Percentiles rank a stretch among this genome's conserved stretches.
These are phyloP conservation scores for Colletotrichum magnum DNA, from an alignment of 2,329 filamentous ascomycete genomes.

Conservation along the genomic window DNA sequence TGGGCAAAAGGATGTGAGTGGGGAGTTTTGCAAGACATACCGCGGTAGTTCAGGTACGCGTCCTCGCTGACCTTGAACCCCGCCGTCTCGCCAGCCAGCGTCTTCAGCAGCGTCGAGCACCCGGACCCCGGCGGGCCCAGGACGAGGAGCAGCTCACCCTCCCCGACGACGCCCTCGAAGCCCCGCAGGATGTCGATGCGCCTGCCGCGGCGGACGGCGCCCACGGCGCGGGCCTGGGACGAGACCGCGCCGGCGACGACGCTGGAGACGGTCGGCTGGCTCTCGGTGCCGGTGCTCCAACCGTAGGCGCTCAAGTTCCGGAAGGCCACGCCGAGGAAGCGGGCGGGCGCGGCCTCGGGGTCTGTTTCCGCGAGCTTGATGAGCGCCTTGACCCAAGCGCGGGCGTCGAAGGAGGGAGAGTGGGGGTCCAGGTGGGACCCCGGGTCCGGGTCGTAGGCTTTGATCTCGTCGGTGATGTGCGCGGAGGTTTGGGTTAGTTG, in stretches of 20 bases:
- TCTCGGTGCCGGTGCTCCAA: conserved; percentile 43
- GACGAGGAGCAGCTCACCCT: conserved; percentile 70
- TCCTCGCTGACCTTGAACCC: conserved; percentile 43
- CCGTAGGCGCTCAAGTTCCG: conserved; percentile 44
- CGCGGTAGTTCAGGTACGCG: conserved; percentile 41
- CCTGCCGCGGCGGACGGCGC: not conserved
- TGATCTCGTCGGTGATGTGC: not conserved
- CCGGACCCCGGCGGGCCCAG: conserved; percentile 67
- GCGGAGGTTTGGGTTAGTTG: conserved; percentile 2
- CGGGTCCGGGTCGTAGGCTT: conserved; percentile 30
- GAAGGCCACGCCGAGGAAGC: conserved; percentile 47
- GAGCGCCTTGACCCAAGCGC: conserved; percentile 46
- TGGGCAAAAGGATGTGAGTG: too few species aligned
- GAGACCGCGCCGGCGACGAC: not conserved
- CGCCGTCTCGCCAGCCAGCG: conserved; percentile 46
- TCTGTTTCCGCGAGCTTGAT: conserved; percentile 44
- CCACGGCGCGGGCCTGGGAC: not conserved
- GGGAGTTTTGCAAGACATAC: too few species aligned
- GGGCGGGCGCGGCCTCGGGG: conserved; percentile 39
- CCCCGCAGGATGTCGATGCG: conserved; percentile 45
- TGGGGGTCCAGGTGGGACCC: conserved; percentile 44
- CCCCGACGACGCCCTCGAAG: conserved; percentile 48
- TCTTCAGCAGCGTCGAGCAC: conserved; percentile 79
- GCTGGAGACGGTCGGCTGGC: conserved; percentile 41
- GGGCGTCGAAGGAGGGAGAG: conserved; percentile 45